These are phyloP conservation scores for Pythium chondricola DNA, from an alignment of 352 stramenopile genomes.

Conservation along the genomic window DNA sequence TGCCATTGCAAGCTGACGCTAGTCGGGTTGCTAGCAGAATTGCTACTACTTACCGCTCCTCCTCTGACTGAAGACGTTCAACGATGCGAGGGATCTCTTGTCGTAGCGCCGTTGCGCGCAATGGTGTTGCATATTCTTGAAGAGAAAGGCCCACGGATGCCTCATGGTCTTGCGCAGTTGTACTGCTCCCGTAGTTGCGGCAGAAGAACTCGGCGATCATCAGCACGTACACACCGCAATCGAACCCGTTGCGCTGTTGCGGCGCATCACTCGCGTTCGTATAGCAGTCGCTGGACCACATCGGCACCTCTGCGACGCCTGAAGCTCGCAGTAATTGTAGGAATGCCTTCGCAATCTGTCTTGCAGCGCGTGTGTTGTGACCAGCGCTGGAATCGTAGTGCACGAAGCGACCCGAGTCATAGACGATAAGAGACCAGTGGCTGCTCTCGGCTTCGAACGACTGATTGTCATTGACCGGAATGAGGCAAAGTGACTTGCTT, in stretches of 20 bases:
- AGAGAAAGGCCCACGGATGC: slow-evolving; percentile 19
- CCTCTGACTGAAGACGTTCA: too few relatives aligned
- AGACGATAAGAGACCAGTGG: slow-evolving; percentile 78
- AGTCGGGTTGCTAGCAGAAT: too few relatives aligned
- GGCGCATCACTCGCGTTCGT: slow-evolving; percentile 29
- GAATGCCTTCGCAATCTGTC: slow-evolving; percentile 34
- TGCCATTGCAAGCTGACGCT: too few relatives aligned
- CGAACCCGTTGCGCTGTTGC: slow-evolving; percentile 75
- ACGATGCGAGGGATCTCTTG: slow-evolving; percentile 34
- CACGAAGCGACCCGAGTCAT: slow-evolving; percentile 26
- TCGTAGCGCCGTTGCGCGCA: slow-evolving; percentile 40
- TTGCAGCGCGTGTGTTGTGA: slow-evolving; percentile 45
- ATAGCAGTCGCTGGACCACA: slow-evolving; percentile 2
- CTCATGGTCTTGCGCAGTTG: too few relatives aligned
- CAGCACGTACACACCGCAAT: slow-evolving; percentile 81
- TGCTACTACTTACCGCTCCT: too few relatives aligned
- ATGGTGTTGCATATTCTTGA: slow-evolving; percentile 41
- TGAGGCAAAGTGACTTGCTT: slow-evolving; percentile 35
- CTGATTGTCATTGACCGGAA: slow-evolving; percentile 71
- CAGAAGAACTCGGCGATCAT: slow-evolving; percentile 57
- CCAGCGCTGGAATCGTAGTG: slow-evolving; percentile 75
- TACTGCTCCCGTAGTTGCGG: background rate
- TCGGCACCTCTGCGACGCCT: background rate
- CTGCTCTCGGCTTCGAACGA: slow-evolving; percentile 43
- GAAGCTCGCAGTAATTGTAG: slow-evolving; percentile 27